These are phyloP conservation scores for Neospora caninum DNA, from an alignment of 169 alveolate genomes.

Conservation along the genomic window DNA sequence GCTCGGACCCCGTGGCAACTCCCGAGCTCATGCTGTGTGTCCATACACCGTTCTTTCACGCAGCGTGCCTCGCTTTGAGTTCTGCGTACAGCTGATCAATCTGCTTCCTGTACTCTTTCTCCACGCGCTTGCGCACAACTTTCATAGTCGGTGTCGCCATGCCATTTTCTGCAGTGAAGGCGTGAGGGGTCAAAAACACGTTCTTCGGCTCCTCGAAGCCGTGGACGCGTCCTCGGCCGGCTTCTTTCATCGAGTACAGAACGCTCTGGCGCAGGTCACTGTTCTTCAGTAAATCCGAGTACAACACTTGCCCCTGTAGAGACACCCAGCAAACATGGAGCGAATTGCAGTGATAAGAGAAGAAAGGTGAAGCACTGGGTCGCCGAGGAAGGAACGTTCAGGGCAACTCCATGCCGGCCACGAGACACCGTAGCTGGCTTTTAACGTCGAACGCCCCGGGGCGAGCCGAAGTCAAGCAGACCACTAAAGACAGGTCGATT, in stretches of 20 bases:
- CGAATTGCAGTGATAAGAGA: neutral
- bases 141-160: conserved; percentile 67
- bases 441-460: too few species aligned
- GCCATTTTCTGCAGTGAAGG: conserved; percentile 66
- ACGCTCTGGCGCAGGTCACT: neutral
- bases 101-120: conserved; percentile 12
- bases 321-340: neutral
- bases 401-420: neutral
- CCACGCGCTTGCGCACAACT: conserved; percentile 36
- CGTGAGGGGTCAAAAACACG: neutral
- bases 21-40: too few species aligned
- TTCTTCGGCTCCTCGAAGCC: conserved; percentile 41
- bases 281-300: neutral
- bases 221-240: neutral
- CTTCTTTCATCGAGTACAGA: conserved; percentile 16
- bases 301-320: neutral
- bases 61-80: neutral
- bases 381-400: neutral
- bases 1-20: too few species aligned
- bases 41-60: too few species aligned
- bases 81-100: conserved; percentile 44
- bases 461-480: too few species aligned
- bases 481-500: too few species aligned
- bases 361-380: neutral
- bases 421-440: too few species aligned